A percentile compares a stretch with the other conserved stretches of the same genome.
Evolutionary conservation across 345 rosid species (phyloP).

Genomic region (Sisymbrium altissimum): DNA sequence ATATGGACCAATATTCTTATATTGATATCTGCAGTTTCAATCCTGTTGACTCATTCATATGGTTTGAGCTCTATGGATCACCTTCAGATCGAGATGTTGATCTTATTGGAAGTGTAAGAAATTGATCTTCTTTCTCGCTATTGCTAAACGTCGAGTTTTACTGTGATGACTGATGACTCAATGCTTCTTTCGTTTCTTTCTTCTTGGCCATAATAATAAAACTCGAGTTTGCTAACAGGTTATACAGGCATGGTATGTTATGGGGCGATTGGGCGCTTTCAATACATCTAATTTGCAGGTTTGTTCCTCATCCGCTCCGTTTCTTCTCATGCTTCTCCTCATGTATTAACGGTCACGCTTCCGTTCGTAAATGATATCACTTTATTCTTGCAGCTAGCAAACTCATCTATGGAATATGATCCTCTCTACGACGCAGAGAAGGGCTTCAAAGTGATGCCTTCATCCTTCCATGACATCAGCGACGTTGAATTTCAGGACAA

Average conservation of each 20-base stretch:
- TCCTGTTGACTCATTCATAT: constrained; percentile 74
- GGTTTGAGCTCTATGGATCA: constrained; percentile 85
- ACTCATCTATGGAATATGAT: constrained; percentile 69
- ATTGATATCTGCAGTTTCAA: constrained; percentile 57
- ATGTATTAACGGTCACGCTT: not conserved
- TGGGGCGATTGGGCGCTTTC: constrained; percentile 94
- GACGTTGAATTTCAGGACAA: constrained; percentile 95
- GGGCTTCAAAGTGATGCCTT: constrained; percentile 76
- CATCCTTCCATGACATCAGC: constrained; percentile 88
- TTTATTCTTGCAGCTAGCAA: constrained; percentile 56
- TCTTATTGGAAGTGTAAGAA: constrained; percentile 73
- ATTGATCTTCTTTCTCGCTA: not conserved
- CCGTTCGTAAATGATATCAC: not conserved
- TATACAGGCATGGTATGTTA: constrained; percentile 90
- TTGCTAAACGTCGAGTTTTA: not conserved
- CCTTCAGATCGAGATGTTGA: constrained; percentile 87
- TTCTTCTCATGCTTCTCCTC: not conserved
- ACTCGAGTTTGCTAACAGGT: constrained; percentile 45
- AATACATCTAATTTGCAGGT: constrained; percentile 95
- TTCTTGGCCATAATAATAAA: not conserved
- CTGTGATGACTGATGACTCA: not conserved
- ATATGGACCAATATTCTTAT: not conserved
- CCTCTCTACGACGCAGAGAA: constrained; percentile 80
- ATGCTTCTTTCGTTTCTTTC: not conserved
- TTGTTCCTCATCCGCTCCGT: constrained; percentile 16